phyloP scores from a whole-genome alignment of 345 rosid species.

The Pugionium cornutum region DNA sequence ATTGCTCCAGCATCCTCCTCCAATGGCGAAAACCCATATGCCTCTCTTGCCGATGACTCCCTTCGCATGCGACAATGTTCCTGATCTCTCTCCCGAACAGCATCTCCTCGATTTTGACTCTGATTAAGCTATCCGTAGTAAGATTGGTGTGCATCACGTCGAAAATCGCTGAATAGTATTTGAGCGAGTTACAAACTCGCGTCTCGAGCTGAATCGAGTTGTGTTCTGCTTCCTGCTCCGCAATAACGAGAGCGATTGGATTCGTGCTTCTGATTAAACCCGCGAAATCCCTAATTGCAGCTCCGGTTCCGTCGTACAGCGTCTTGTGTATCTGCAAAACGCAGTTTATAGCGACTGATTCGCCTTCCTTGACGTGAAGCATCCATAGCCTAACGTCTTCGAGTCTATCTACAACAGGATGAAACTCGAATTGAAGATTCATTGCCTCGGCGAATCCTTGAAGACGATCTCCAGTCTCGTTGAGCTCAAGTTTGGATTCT shows the following conservation, averaged over 20 bases:
- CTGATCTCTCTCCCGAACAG: conserved; percentile 81
- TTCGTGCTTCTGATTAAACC: conserved; percentile 86
- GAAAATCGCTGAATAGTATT: conserved; percentile 74
- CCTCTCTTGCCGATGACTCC: conserved; percentile 80
- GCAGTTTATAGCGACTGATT: conserved; percentile 79
- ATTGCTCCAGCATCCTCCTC: conserved; percentile 80
- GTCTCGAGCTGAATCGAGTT: conserved; percentile 54
- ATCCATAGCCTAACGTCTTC: conserved; percentile 99
- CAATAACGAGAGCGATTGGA: conserved; percentile 61
- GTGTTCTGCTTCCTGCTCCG: conserved; percentile 86
- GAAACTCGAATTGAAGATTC: conserved; percentile 88
- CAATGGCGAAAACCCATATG: conserved; percentile 67
- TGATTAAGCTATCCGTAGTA: conserved; percentile 58
- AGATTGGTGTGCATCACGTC: conserved; percentile 68
- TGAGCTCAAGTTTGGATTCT: conserved; percentile 86
- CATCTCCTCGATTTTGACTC: conserved; percentile 82
- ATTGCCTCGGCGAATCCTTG: conserved; percentile 76
- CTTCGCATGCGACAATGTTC: conserved; percentile 86
- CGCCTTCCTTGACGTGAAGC: conserved; percentile 97
- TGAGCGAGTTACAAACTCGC: conserved; percentile 70
- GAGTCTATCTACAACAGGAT: conserved; percentile 89
- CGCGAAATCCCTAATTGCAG: conserved; percentile 67
- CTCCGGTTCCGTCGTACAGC: conserved; percentile 67
- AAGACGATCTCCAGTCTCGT: conserved; percentile 91
- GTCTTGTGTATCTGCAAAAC: conserved; percentile 84